These are phyloP conservation scores for Blastocystis sp. DNA, from an alignment of 352 stramenopile genomes.

Conservation along the genomic window DNA sequence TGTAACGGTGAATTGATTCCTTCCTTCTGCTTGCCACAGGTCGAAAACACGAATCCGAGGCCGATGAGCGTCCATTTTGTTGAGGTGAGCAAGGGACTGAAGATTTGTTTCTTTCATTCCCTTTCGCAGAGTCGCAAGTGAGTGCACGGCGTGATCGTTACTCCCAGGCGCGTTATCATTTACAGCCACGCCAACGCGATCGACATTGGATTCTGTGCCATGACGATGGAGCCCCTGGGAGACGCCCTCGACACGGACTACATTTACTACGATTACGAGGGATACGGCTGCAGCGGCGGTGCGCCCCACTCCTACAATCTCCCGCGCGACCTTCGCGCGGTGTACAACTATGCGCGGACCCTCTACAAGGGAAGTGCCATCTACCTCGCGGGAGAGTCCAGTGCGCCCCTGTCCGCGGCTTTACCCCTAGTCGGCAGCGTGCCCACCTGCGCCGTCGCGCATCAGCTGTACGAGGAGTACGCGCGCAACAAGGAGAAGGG, in stretches of 20 bases:
- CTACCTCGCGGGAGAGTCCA: slow-evolving; percentile 56
- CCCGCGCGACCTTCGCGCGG: slow-evolving; percentile 36
- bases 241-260: slow-evolving; percentile 23
- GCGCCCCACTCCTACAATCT: slow-evolving; percentile 2
- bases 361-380: slow-evolving; percentile 40
- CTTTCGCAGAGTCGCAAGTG: slow-evolving; percentile 46
- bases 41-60: background rate
- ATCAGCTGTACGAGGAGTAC: slow-evolving; percentile 27
- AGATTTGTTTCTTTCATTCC: slow-evolving; percentile 19
- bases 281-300: slow-evolving; percentile 38
- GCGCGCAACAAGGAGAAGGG: background rate
- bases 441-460: slow-evolving; percentile 35
- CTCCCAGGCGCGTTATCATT: slow-evolving; percentile 49
- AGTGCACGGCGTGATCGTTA: background rate
- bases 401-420: background rate
- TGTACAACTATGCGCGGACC: slow-evolving; percentile 44
- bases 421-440: slow-evolving; percentile 57
- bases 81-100: background rate
- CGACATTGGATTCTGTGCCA: slow-evolving; percentile 14
- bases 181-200: slow-evolving; percentile 63
- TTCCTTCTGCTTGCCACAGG: background rate
- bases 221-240: background rate
- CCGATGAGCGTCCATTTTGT: slow-evolving; percentile 15
- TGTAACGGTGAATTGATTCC: background rate
- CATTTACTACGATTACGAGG: slow-evolving; percentile 63